Conservation (phyloP, 805 yeast species). For the Suhomyces faveliae region DNA sequence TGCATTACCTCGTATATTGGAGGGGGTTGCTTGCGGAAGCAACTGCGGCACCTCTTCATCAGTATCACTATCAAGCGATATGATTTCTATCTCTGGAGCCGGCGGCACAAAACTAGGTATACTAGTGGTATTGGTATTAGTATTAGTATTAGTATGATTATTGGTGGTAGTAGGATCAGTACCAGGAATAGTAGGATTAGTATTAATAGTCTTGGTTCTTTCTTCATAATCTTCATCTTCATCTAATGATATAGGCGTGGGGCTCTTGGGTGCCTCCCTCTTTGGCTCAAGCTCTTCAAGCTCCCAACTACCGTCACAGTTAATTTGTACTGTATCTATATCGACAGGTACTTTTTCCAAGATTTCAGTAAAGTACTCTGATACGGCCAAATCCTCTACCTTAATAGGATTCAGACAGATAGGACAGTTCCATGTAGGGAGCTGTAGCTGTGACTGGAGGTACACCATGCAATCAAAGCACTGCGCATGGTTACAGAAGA, state of each 20-base stretch:
- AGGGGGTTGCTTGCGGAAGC: not conserved
- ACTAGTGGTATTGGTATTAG: not conserved
- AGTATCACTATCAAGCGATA: slow-evolving; percentile 51
- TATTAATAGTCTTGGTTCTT: not conserved
- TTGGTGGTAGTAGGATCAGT: not conserved
- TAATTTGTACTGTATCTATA: slow-evolving; percentile 64
- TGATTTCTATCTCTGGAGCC: slow-evolving; percentile 35
- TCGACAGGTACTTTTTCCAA: slow-evolving; percentile 51
- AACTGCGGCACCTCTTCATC: slow-evolving; percentile 32
- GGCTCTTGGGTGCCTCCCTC: slow-evolving; percentile 11
- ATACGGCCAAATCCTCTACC: slow-evolving; percentile 62
- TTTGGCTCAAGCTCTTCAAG: slow-evolving; percentile 26
- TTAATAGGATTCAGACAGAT: slow-evolving; percentile 59
- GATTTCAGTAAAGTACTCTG: slow-evolving; percentile 70
- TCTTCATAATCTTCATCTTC: slow-evolving; percentile 12
- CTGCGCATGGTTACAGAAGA: slow-evolving; percentile 73
- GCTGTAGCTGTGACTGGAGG: slow-evolving; percentile 70
- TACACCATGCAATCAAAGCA: slow-evolving; percentile 84
- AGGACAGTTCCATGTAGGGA: slow-evolving; percentile 88
- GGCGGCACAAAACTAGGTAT: not conserved
- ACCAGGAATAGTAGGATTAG: not conserved
- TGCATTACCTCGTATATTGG: not conserved
- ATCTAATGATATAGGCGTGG: not conserved
- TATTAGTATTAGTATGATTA: not conserved
- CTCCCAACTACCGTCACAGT: slow-evolving; percentile 74